Percentiles rank a stretch among this genome's conserved stretches.
Evolutionary conservation across 306 rosid genomes (phyloP).

Genomic region (Quercus robur): DNA sequence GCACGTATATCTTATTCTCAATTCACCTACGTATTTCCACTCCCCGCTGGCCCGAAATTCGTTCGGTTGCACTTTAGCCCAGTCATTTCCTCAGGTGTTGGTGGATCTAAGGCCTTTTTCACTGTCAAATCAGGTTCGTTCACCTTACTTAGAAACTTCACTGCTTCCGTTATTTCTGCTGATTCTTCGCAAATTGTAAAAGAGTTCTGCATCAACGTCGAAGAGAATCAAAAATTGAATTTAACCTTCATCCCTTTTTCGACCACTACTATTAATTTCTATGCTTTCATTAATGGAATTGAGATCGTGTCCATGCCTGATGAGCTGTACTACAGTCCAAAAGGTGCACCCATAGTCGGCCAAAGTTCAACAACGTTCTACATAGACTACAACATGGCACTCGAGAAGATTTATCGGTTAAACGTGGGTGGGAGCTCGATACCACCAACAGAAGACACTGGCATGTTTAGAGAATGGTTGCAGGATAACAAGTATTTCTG

Average conservation of each 20-base stretch:
- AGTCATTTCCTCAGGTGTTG: slow-evolving; percentile 7
- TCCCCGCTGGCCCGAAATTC: background rate
- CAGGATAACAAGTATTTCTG: accelerated
- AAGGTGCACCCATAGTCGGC: background rate
- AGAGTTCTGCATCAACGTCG: background rate
- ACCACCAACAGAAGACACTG: background rate
- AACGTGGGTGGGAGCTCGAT: background rate
- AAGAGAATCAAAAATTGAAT: too few relatives aligned
- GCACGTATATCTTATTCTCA: background rate
- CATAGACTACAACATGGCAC: background rate
- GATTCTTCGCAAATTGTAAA: background rate
- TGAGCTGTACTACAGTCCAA: background rate
- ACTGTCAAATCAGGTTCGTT: background rate
- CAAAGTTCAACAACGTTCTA: background rate
- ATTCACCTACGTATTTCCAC: background rate
- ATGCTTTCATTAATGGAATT: background rate
- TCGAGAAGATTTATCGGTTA: background rate
- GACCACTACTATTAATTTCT: background rate
- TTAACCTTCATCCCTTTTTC: background rate
- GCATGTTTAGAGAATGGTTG: background rate
- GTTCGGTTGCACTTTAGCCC: slow-evolving; percentile 30
- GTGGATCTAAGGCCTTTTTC: background rate
- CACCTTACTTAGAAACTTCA: background rate
- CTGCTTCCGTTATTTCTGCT: background rate
- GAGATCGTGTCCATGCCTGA: background rate